Conservation (phyloP, 2,329 filamentous ascomycete genomes). For the Chaetomium sp. region DNA sequence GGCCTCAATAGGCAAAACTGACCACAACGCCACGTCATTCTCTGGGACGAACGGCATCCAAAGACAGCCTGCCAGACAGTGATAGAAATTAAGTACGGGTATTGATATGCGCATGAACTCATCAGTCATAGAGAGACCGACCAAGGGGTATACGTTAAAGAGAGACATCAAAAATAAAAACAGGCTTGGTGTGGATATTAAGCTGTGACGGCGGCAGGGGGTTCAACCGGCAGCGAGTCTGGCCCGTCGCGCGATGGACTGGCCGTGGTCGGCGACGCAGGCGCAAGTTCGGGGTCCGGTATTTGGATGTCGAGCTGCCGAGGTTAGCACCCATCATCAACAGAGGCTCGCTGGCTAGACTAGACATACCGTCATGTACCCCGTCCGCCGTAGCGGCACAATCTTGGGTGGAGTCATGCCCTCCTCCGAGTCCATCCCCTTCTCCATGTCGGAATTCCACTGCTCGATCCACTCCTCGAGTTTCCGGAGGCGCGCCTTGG, state of each 20-base stretch:
- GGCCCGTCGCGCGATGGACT: slow-evolving; percentile 35
- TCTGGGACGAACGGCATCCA: slow-evolving; percentile 1
- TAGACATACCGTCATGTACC: slow-evolving; percentile 75
- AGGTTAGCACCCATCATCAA: slow-evolving; percentile 33
- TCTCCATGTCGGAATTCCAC: slow-evolving; percentile 78
- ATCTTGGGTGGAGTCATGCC: slow-evolving; percentile 65
- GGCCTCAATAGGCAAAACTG: no score
- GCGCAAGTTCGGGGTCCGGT: slow-evolving; percentile 71
- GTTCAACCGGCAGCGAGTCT: slow-evolving; percentile 37
- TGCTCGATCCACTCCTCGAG: slow-evolving; percentile 82
- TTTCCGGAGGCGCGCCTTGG: slow-evolving; percentile 69
- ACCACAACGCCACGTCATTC: slow-evolving; percentile 30
- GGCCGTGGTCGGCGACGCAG: slow-evolving; percentile 50
- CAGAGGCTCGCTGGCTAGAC: background rate
- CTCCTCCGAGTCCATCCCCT: slow-evolving; percentile 54
- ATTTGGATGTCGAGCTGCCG: slow-evolving; percentile 76
- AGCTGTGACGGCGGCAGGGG: slow-evolving; percentile 28
- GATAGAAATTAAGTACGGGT: slow-evolving; percentile 16
- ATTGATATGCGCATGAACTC: slow-evolving; percentile 19
- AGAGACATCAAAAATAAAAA: slow-evolving; percentile 4
- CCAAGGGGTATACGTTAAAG: slow-evolving; percentile 20
- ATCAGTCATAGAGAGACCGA: slow-evolving; percentile 23
- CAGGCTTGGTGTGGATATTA: background rate
- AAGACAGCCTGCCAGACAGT: background rate
- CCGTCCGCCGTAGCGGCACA: slow-evolving; percentile 77